A percentile compares a stretch with the other conserved stretches of the same genome.
These are phyloP conservation scores for Malassezia nana DNA, from an alignment of 1,284 basidiomycete genomes.

Conservation along the genomic window DNA sequence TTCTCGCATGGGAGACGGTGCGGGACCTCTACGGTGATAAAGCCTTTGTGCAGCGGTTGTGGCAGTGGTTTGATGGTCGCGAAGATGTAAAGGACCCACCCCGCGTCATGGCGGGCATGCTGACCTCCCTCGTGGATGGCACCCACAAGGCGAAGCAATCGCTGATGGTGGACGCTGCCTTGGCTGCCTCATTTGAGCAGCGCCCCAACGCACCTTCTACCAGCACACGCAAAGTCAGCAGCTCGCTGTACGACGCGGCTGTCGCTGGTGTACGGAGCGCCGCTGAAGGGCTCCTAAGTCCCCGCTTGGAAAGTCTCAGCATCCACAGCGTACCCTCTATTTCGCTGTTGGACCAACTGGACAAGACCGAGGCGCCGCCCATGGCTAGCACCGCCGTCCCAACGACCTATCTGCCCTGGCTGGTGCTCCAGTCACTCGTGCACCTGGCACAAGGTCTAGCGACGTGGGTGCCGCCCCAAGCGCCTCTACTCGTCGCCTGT, in stretches of 20 bases:
- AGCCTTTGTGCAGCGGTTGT: slow-evolving; percentile 35
- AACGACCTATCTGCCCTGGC: slow-evolving; percentile 71
- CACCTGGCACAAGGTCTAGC: slow-evolving; percentile 81
- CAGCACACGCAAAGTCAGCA: slow-evolving; percentile 14
- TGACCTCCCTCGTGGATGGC: slow-evolving; percentile 24
- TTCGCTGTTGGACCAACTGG: slow-evolving; percentile 44
- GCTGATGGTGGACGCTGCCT: slow-evolving; percentile 19
- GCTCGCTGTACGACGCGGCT: slow-evolving; percentile 36
- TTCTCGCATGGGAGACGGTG: slow-evolving; percentile 40
- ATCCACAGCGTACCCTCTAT: slow-evolving; percentile 29
- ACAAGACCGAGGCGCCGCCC: slow-evolving; percentile 73
- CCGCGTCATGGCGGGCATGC: slow-evolving; percentile 29
- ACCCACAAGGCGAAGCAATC: slow-evolving; percentile 20
- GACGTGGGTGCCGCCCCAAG: not conserved
- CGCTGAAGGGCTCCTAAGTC: slow-evolving; percentile 14
- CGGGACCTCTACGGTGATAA: slow-evolving; percentile 37
- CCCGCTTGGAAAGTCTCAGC: slow-evolving; percentile 22
- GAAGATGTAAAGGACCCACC: slow-evolving; percentile 7
- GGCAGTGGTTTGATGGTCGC: slow-evolving; percentile 25
- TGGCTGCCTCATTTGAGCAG: slow-evolving; percentile 13
- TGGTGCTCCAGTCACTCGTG: slow-evolving; percentile 76
- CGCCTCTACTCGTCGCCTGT: slow-evolving; percentile 67
- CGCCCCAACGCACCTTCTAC: slow-evolving; percentile 19
- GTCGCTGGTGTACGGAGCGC: slow-evolving; percentile 22
- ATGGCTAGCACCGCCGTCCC: slow-evolving; percentile 61